These are phyloP conservation scores for Monosporozyma unispora DNA, from an alignment of 805 yeast species.

Conservation along the genomic window DNA sequence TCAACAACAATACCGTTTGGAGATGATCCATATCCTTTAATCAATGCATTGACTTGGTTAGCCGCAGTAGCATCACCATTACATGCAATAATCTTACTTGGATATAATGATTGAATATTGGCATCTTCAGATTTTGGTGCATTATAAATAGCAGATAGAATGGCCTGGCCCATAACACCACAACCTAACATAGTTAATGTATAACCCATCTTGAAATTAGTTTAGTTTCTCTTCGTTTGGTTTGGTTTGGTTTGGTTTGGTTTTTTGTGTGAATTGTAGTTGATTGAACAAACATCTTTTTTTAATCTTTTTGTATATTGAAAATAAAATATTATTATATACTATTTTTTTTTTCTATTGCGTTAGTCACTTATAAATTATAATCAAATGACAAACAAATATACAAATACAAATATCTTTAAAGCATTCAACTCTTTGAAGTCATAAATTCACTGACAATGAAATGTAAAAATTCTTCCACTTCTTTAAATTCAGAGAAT, in stretches of 20 bases:
- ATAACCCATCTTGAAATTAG: conserved; percentile 28
- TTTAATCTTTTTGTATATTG: neutral
- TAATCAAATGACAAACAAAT: too few relatives aligned
- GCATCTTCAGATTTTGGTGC: conserved; percentile 21
- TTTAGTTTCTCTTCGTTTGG: neutral
- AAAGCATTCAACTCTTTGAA: neutral
- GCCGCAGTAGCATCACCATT: conserved; percentile 40
- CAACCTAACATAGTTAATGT: conserved; percentile 79
- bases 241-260: neutral
- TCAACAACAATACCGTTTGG: conserved; percentile 41
- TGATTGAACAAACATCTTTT: neutral
- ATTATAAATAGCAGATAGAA: conserved; percentile 52
- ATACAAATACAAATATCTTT: too few relatives aligned
- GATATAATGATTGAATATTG: conserved; percentile 38
- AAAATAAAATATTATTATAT: too few relatives aligned
- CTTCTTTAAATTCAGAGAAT: conserved; percentile 28
- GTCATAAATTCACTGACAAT: conserved; percentile 22
- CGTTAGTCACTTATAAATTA: too few relatives aligned
- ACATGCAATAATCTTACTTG: conserved; percentile 69
- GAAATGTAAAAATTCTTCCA: conserved; percentile 29
- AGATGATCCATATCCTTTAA: conserved; percentile 39
- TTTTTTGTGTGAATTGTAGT: conserved; percentile 1
- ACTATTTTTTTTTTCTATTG: too few relatives aligned
- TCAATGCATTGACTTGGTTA: conserved; percentile 39
- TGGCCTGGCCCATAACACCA: conserved; percentile 95